Conservation (phyloP, 2,329 filamentous ascomycete species). For the Aspergillus latus region DNA sequence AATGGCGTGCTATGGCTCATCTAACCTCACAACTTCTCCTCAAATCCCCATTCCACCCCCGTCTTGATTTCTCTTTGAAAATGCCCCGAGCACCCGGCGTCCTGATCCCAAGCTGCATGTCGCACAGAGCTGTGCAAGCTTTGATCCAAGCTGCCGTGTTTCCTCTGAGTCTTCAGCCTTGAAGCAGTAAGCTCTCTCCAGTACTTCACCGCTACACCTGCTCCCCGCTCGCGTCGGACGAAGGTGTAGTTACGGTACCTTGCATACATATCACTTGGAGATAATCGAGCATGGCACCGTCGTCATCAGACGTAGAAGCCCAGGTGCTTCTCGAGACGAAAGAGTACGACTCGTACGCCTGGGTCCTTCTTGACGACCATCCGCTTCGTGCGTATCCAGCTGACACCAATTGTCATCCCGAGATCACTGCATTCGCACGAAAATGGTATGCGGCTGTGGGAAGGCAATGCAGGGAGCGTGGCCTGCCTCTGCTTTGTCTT, state of each 20-base stretch:
- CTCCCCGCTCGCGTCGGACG: slow-evolving; percentile 2
- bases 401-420: slow-evolving; percentile 31
- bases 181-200: background rate
- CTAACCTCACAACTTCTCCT: slow-evolving; percentile 2
- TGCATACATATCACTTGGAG: background rate
- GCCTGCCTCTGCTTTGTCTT: slow-evolving; percentile 26
- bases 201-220: slow-evolving; percentile 7
- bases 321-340: slow-evolving; percentile 8
- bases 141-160: background rate
- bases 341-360: slow-evolving; percentile 20
- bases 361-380: slow-evolving; percentile 34
- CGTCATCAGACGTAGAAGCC: background rate
- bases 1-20: slow-evolving; percentile 25
- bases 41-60: background rate
- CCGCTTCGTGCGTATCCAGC: slow-evolving; percentile 35
- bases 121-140: background rate
- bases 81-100: background rate
- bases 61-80: background rate
- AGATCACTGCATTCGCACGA: slow-evolving; percentile 21
- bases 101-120: background rate
- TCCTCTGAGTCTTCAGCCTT: background rate
- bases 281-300: slow-evolving; percentile 9
- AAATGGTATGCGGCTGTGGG: slow-evolving; percentile 18
- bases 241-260: background rate
- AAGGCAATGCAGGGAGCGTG: slow-evolving; percentile 23